These are phyloP conservation scores for Daldinia concentrica DNA, from an alignment of 495 filamentous ascomycete species.

Conservation along the genomic window DNA sequence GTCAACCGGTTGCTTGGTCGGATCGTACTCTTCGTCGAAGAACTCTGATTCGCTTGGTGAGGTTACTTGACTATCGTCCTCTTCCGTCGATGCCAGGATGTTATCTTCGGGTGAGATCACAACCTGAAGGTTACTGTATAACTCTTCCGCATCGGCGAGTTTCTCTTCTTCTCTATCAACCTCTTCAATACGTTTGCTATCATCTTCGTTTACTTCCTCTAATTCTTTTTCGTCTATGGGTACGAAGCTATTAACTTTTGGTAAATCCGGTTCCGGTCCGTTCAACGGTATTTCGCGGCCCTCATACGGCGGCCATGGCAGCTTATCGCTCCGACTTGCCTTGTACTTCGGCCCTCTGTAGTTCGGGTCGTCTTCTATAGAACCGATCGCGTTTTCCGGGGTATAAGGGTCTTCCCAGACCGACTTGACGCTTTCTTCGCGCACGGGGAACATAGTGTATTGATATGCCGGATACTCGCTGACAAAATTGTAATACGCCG, in stretches of 20 bases:
- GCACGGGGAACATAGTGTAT: constrained; percentile 28
- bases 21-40: not conserved
- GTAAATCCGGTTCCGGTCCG: not conserved
- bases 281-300: constrained; percentile 1
- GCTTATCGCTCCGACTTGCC: not conserved
- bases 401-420: constrained; percentile 2
- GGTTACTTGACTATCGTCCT: not conserved
- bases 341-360: not conserved
- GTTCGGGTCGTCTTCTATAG: constrained; percentile 23
- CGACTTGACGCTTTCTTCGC: not conserved
- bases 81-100: not conserved
- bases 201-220: not conserved
- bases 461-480: constrained; percentile 17
- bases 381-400: not conserved
- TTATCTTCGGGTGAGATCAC: not conserved
- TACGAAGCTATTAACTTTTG: not conserved
- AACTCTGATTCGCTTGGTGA: not conserved
- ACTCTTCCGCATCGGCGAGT: not conserved
- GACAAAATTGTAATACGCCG: constrained; percentile 22
- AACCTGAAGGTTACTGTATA: not conserved
- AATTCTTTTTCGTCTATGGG: not conserved
- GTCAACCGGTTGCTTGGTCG: not conserved
- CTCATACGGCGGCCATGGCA: constrained; percentile 32
- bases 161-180: not conserved
- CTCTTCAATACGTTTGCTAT: not conserved